Evolutionary conservation across 2,329 filamentous ascomycete species (phyloP), one percentile per base, ranked within the genome.

Genomic region (Orbilia javanica): DNA sequence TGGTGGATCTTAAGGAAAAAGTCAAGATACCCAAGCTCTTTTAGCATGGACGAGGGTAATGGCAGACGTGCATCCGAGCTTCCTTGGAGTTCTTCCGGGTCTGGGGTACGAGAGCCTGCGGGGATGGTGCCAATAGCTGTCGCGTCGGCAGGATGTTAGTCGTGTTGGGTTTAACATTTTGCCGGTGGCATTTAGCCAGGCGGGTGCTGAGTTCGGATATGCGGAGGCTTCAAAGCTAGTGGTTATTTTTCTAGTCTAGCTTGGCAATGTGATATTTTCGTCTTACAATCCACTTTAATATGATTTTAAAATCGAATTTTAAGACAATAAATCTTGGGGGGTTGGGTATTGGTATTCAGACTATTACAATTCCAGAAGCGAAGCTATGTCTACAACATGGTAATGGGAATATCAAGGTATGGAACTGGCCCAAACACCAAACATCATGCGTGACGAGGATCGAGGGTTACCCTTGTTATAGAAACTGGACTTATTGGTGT

Each of bases 51-150:
- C 29, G 53, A 50, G 69, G 69, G 69, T 66, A 48, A 52, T 66
- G 69, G 57, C 57, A 22, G 15, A 55, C 15, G 29, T 63, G 53
- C 55, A 76, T 76, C 72, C 65, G 64, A 70, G 55, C 55, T 64
- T 64, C 73, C 50, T 60, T 44, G 29, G 62, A 71, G 52, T 77
- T 65, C 64, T 71, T 77, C 73, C 73, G 60, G 73, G 73, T 66
- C 57, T 20, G 25, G 73, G 73, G 52, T 60, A 31, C 6, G 31
- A 44, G 13, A 20, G 25, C 25, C 4, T 71, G 73, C 73, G 73
- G 73, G 73, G 66, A 67, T 66, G 29, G 15, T 48, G 46, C 50
- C 20, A 52, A 53, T 48, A 15, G 13, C 48, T 5, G 55, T 48
- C 64, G 29, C 67, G 8, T 48, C 29, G 18, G 44, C 34, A 20